phyloP scores from a whole-genome alignment of 1,284 basidiomycete species.

The Cryptococcus sp. region DNA sequence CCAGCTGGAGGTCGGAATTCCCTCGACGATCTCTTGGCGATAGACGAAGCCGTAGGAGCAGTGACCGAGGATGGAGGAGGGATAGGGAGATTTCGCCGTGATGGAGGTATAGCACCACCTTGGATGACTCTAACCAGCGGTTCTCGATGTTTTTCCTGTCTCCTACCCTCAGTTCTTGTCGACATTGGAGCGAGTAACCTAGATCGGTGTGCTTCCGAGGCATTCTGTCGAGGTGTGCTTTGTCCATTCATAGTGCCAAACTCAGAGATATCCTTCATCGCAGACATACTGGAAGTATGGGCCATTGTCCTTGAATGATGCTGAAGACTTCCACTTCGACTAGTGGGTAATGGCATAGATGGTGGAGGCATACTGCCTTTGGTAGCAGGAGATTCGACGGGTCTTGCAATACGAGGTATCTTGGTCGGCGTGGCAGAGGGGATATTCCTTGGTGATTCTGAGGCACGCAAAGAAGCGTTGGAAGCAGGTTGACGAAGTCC shows the following conservation, averaged over 20 bases:
- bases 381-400: slow-evolving; percentile 13
- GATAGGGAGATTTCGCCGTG: slow-evolving; percentile 61
- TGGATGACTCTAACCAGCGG: slow-evolving; percentile 9
- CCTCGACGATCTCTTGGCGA: slow-evolving; percentile 32
- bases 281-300: slow-evolving; percentile 15
- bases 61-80: slow-evolving; percentile 36
- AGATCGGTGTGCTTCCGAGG: slow-evolving; percentile 32
- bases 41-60: slow-evolving; percentile 37
- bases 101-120: slow-evolving; percentile 21
- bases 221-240: slow-evolving; percentile 11
- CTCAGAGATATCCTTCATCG: slow-evolving; percentile 17
- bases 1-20: slow-evolving; percentile 16
- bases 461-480: slow-evolving; percentile 20
- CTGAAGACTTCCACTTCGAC: slow-evolving; percentile 1
- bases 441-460: slow-evolving; percentile 16
- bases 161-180: slow-evolving; percentile 19
- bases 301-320: slow-evolving; percentile 9
- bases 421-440: slow-evolving; percentile 65
- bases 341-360: not conserved
- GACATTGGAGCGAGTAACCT: slow-evolving; percentile 41
- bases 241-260: slow-evolving; percentile 21
- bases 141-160: slow-evolving; percentile 8
- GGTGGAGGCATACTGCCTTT: slow-evolving; percentile 30
- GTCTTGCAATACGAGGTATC: slow-evolving; percentile 84
- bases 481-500: slow-evolving; percentile 60